Percentiles rank a stretch among this genome's conserved stretches.
Evolutionary conservation across 768 basidiomycete species (phyloP).

Genomic region (Leccinum longicurvipes): DNA sequence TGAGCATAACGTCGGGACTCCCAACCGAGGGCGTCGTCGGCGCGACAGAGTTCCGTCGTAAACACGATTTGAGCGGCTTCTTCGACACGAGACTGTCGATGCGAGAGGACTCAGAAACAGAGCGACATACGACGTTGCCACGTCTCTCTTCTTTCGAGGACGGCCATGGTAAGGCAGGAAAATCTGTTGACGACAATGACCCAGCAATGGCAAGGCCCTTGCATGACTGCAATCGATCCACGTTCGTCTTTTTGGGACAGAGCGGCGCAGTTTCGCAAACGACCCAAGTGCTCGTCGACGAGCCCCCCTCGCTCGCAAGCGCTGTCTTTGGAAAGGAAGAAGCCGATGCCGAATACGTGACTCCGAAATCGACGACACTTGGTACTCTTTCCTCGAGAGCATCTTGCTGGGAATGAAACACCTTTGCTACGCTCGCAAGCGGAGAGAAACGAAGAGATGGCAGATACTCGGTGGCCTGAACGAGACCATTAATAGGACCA

Average conservation of each 20-base stretch:
- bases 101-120: neutral
- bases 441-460: slow-evolving; percentile 23
- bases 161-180: neutral
- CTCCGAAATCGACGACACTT: neutral
- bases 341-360: neutral
- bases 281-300: neutral
- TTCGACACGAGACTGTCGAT: neutral
- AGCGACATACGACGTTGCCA: neutral
- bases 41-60: neutral
- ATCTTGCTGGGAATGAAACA: slow-evolving; percentile 3
- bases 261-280: neutral
- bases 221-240: slow-evolving; percentile 10
- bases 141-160: neutral
- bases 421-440: slow-evolving; percentile 5
- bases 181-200: slow-evolving; percentile 1
- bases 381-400: neutral
- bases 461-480: slow-evolving; percentile 3
- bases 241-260: neutral
- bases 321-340: neutral
- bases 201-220: slow-evolving; percentile 6
- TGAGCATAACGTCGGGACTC: neutral
- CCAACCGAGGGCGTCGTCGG: neutral
- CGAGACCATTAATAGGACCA: neutral
- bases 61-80: slow-evolving; percentile 14
- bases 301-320: neutral